phyloP scores from a whole-genome alignment of 2,329 filamentous ascomycete genomes.

The Nothophaeocryptopus gaeumannii region DNA sequence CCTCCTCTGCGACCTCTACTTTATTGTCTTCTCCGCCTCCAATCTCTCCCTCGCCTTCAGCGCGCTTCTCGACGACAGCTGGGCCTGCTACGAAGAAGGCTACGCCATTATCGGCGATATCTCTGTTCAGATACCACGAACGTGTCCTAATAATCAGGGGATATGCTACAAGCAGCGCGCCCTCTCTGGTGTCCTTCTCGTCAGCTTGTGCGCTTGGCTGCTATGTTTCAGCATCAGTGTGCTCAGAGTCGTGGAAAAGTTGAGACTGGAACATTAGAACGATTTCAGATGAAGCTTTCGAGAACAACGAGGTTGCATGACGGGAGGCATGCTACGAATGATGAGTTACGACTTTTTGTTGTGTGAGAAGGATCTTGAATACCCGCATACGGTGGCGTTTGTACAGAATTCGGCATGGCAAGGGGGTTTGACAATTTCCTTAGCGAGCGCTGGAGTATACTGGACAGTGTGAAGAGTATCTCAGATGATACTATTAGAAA shows the following conservation, averaged over 20 bases:
- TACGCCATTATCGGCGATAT: slow-evolving; percentile 10
- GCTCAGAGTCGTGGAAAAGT: slow-evolving; percentile 39
- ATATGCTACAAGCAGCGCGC: slow-evolving; percentile 66
- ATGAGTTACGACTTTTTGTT: slow-evolving; percentile 12
- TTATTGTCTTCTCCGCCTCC: slow-evolving; percentile 95
- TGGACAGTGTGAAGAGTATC: too few species aligned
- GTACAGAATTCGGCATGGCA: not conserved
- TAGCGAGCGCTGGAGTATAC: not conserved
- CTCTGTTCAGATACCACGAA: slow-evolving; percentile 27
- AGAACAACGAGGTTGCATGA: not conserved
- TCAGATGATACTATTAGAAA: too few species aligned
- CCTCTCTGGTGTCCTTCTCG: slow-evolving; percentile 72
- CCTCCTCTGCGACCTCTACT: slow-evolving; percentile 87
- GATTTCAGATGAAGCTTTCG: not conserved
- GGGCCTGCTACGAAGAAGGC: slow-evolving; percentile 43
- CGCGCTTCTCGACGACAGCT: slow-evolving; percentile 64
- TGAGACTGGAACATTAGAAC: slow-evolving; percentile 25
- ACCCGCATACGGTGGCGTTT: slow-evolving; percentile 2
- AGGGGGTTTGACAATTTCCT: not conserved
- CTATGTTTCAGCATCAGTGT: slow-evolving; percentile 80
- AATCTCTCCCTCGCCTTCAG: slow-evolving; percentile 89
- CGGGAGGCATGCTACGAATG: slow-evolving; percentile 7
- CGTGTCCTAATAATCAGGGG: slow-evolving; percentile 35
- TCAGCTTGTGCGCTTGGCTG: slow-evolving; percentile 85
- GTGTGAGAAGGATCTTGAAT: not conserved